phyloP scores from a whole-genome alignment of 306 rosid species.

The apple (Malus domestica) region ASM211411v1 NC_041805.1:32983001-32983500 shows the following conservation, averaged over 20 bases:
- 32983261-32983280: neutral
- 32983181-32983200: neutral
- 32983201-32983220: neutral
- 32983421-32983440: neutral
- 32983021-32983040: no score
- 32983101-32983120: neutral
- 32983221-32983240: neutral
- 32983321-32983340: neutral
- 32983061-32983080: neutral
- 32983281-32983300: neutral
- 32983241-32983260: neutral
- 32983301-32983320: neutral
- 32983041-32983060: no score
- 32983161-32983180: neutral
- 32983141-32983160: neutral
- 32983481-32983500: slow-evolving; percentile 52
- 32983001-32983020: no score
- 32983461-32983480: slow-evolving; percentile 75
- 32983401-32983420: slow-evolving; percentile 1
- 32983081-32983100: neutral
- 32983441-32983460: slow-evolving; percentile 33
- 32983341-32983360: neutral
- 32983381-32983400: slow-evolving; percentile 5
- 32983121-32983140: neutral
- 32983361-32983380: neutral